Evolutionary conservation across 192 early-diverging fungal species (phyloP), one percentile per base, ranked within the genome.

Genomic region (Coemansia aciculifera): DNA sequence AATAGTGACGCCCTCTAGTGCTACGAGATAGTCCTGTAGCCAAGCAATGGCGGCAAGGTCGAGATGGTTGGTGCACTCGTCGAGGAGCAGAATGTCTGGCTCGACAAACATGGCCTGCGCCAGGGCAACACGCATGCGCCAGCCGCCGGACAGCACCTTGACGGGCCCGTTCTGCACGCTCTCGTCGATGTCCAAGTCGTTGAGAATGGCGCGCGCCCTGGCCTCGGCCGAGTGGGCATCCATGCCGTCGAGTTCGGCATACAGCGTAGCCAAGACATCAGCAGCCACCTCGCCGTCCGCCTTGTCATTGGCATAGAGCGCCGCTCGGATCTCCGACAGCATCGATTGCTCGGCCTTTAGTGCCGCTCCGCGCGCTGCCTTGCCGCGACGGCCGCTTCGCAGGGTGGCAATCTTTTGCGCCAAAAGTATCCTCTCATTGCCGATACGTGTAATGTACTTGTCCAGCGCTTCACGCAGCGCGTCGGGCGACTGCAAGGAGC

Each of bases 1-100:
- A 38, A 97, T 77, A 2, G 93, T 94, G 32, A 86, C 85, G 66
- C 87, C 81, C 21, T 86, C 72, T 13, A 93, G 78, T 19, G 80
- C 43, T 0, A 68, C 64, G 6, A 91, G 75, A 52, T 98, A 95
- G 27, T 86, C 79, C 62, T 93, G 90, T 6, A 98, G 86, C 94
- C 94, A 98, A n/a, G 94, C 75, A 39, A 93, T 94, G n/a, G 94
- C 91, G 3, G 90, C 90, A 38, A 98, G 75, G 69, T 98, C 95
- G 71, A 97, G 84, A 73, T 93, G 91, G 72, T 93, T 93, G 62
- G 90, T 97, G 66, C 94, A 95, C 83, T 98, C 95, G 60, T 93
- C 91, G 27, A 93, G 78, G 38, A 96, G 83, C 21, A 98, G 85
- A 39, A 96, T 75, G 73, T 94, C 89, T 1, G 93, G 93, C 66